Percentiles rank a stretch among this genome's conserved stretches.
Conservation (phyloP, 257 asterid genomes). For the Capsicum rhomboideum region DNA sequence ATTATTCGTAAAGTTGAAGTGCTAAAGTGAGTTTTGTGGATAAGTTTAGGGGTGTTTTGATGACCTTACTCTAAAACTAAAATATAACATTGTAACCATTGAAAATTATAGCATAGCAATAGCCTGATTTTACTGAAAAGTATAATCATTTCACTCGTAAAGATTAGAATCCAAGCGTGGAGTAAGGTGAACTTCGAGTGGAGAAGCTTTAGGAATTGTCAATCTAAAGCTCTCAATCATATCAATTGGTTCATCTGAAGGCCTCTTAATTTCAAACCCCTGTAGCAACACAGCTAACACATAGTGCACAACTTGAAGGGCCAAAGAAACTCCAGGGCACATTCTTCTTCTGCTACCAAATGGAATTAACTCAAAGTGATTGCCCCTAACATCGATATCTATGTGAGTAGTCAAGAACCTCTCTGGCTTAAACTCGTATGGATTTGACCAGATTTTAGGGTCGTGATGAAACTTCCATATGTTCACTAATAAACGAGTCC, state of each 20-base stretch:
- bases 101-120: no score
- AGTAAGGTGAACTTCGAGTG: conserved; percentile 20
- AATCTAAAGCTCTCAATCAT: conserved; percentile 40
- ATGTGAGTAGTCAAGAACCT: conserved; percentile 30
- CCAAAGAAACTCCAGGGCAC: conserved; percentile 28
- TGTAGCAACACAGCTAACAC: conserved; percentile 32
- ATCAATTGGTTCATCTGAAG: conserved; percentile 17
- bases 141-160: background rate
- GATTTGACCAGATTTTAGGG: conserved; percentile 39
- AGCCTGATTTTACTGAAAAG: no score
- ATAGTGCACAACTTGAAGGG: conserved; percentile 10
- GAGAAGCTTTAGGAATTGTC: conserved; percentile 24
- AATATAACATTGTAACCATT: no score
- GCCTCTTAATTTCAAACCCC: conserved; percentile 21
- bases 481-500: conserved; percentile 34
- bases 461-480: conserved; percentile 35
- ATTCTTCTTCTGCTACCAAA: conserved; percentile 48
- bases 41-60: no score
- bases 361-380: conserved; percentile 37
- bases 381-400: conserved; percentile 27
- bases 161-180: conserved; percentile 22
- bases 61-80: no score
- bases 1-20: no score
- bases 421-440: conserved; percentile 34
- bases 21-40: no score